phyloP scores from a whole-genome alignment of 306 rosid species.

The Acacia confusa region DNA sequence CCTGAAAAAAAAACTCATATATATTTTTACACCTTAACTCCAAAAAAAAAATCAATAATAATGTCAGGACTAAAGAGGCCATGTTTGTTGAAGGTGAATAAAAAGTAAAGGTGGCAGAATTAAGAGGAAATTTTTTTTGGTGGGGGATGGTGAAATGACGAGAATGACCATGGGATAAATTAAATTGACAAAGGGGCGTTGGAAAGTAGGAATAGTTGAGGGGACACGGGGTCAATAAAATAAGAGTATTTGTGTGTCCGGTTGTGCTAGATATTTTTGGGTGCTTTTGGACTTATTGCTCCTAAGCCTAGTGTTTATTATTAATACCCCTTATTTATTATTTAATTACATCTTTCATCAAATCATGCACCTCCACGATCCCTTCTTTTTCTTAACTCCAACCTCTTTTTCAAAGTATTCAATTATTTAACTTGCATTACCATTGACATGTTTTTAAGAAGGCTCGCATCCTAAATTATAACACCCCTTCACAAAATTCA shows the following conservation, averaged over 20 bases:
- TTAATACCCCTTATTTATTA: not conserved
- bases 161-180: not conserved
- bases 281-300: not conserved
- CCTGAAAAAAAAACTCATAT: no score
- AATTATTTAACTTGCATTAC: not conserved
- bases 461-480: no score
- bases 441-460: no score
- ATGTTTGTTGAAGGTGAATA: not conserved
- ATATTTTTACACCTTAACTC: no score
- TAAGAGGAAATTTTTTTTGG: not conserved
- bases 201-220: not conserved
- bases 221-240: slow-evolving; percentile 3
- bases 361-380: not conserved
- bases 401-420: not conserved
- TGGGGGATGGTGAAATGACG: not conserved
- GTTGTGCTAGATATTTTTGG: slow-evolving; percentile 24
- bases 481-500: no score
- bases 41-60: no score
- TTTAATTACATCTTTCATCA: not conserved
- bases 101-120: not conserved
- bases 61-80: no score
- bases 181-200: not conserved
- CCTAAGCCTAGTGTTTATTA: not conserved
- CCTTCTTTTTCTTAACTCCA: no score
- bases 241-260: not conserved